Evolutionary conservation across 768 basidiomycete species (phyloP), one percentile per base, ranked within the genome.

Genomic region (Hebeloma cylindrosporum): DNA sequence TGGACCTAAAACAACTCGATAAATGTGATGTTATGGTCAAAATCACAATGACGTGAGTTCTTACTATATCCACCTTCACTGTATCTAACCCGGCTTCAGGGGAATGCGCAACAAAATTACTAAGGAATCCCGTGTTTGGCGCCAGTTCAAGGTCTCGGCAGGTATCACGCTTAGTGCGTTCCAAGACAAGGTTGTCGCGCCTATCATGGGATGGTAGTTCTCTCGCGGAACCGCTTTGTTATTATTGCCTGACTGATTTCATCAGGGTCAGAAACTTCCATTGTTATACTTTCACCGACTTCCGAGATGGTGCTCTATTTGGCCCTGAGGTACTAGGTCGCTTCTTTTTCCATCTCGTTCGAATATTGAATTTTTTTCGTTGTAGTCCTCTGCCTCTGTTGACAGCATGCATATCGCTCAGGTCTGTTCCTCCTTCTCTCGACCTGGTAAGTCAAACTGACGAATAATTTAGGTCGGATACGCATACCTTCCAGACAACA

Each of bases 131-230:
- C 58, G 60, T 8, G 53, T 65, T 8, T 64, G 60, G 65, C 59
- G 64, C 3, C 47, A 60, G 23, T 60, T 67, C 50, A 59, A 59
- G 10, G 60, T 67, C 22, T 62, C 63, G 8, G 66, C 62, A 27
- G 67, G 65, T 2, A 64, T 63, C 16, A 61, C 60, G 25, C 45
- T 69, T 26, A 59, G 59, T 21, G 58, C 58, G 1, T 60, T 68
- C 37, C 66, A 68, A 40, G 65, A 67, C 51, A 69, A 68, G 42
- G 62, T 57, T 23, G 32, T 68, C 5, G 55, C 61, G 1, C 67
- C 67, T 4, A 54, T 64, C 13, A 58, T 69, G 59, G 66, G 66
- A 23, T 68, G 64, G 67, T 59, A 32, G 2, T 54, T 38, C 29
- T n/a, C 7, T 3, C 38, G 14, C 17, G 25, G 9, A n/a, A 36